phyloP scores from a whole-genome alignment of 1,139 yeast genomes.

The Eremothecium cymbalariae region DNA sequence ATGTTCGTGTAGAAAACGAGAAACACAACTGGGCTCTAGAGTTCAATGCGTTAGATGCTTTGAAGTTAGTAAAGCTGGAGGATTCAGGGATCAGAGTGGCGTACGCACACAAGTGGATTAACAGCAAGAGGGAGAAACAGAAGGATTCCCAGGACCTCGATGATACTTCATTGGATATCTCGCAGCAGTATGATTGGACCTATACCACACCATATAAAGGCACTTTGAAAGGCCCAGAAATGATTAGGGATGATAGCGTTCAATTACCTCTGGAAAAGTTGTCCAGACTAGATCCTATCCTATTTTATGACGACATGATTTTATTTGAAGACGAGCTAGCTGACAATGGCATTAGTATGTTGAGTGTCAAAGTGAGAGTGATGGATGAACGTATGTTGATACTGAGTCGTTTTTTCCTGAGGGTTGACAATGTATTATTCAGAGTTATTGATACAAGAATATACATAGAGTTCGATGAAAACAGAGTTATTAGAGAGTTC shows the following conservation, averaged over 20 bases:
- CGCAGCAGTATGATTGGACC: constrained; percentile 94
- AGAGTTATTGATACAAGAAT: constrained; percentile 79
- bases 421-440: constrained; percentile 85
- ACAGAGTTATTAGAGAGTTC: constrained; percentile 64
- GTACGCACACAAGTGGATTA: constrained; percentile 83
- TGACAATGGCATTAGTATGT: constrained; percentile 82
- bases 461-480: constrained; percentile 66
- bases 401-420: constrained; percentile 66
- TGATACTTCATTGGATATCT: constrained; percentile 42
- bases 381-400: constrained; percentile 76
- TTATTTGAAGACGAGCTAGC: constrained; percentile 92
- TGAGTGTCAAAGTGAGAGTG: constrained; percentile 74
- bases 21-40: constrained; percentile 41
- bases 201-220: constrained; percentile 79
- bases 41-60: constrained; percentile 75
- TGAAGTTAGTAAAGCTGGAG: constrained; percentile 53
- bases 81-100: constrained; percentile 57
- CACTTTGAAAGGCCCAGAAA: constrained; percentile 25
- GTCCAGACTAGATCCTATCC: constrained; percentile 70
- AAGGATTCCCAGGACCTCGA: constrained; percentile 22
- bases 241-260: constrained; percentile 26
- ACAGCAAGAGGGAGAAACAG: constrained; percentile 43
- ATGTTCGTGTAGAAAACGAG: constrained; percentile 43
- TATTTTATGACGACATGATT: constrained; percentile 81
- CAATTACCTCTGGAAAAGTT: constrained; percentile 64